Base-by-base conservation (phyloP, 768 basidiomycete genomes). In the Suillus subalutaceus region DNA sequence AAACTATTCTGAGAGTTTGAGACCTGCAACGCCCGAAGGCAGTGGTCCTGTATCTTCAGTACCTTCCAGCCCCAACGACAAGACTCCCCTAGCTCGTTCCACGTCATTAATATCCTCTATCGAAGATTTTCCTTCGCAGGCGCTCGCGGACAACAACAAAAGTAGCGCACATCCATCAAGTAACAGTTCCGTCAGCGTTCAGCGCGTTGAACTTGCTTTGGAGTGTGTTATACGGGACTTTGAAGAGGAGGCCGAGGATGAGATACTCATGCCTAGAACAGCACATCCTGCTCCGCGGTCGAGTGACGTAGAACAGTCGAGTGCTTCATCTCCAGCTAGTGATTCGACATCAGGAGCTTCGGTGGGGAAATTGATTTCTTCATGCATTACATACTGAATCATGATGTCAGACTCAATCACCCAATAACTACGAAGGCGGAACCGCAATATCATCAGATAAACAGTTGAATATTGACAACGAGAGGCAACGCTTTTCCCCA, bases 151-250 rank as follows among this genome's bases (percentile, higher is more conserved):
- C 8, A 64, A 40, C 57, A 55, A 67, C 43, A 70, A 63, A 64
- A 56, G 60, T 38, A 7, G 63, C 62, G 13, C 43, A 12, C 77
- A 69, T 20, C 7, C 32, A n/a, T 82, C 86, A 61, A 74, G 81
- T 23, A 70, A 92, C 63, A 80, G 82, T 4, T 81, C 86, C 4
- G 20, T 80, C 84, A 35, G 84, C 79, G 23, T 74, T 89, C 64
- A 85, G 82, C 70, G 71, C 70, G 90, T 88, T 23, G 93, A 93
- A 41, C 72, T 90, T 74, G 92, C 93, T 0, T 75, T 95, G 43
- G 90, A 91, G 69, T 83, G 88, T 66, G 93, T 85, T 13, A 91
- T 95, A 64, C 85, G 87, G 71, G 90, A 93, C 74, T 85, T 93
- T 57, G 91, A 93, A 73, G 84, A 86, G 67, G 90, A 92, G 60